Evolutionary conservation across 2,329 filamentous ascomycete species (phyloP), one percentile per base, ranked within the genome.

Genomic region (Colletotrichum karsti): DNA sequence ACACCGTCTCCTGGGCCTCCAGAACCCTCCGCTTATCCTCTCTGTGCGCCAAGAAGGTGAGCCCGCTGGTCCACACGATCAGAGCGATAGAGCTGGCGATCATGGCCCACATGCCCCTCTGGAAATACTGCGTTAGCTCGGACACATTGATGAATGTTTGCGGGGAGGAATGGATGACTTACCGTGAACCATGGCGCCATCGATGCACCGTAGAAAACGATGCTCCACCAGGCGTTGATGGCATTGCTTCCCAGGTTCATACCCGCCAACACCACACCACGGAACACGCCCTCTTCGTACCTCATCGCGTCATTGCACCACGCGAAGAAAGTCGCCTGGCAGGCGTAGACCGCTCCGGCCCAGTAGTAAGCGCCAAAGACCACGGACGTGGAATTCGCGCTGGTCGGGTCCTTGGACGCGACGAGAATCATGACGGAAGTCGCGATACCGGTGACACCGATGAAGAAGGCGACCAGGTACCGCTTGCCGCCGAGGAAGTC

Each of bases 61-160:
- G 74, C 1, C 82, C 81, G 0, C 77, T 84, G 0, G 87, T 88
- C 90, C 90, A 92, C 2, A 89, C 70, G 0, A 81, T 83, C 74
- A 92, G 77, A 2, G 85, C 86, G 59, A 91, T 87, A 22, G 84
- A 89, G 7, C 84, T 83, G 2, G 83, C 90, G 73, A 93, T 91
- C 91, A 92, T 92, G 3, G 90, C 90, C 85, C 88, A 92, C 90
- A 92, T 91, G n/a, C 91, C 90, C 65, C 84, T 83, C 83, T 90
- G 67, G 4, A 28, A 15, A 26, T 51, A 22, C 12, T 24, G 2
- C 8, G 13, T 59, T 39, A 59, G 56, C 54, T 13, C 2, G 0
- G 18, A 10, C 22, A 7, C 8, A 18, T 20, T 5, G 15, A 41
- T 22, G 48, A 57, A 39, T 69, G 55, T 60, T 60, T 55, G 63